Conservation (phyloP, 2,329 filamentous ascomycete species). For the Pseudogymnoascus sp. region DNA sequence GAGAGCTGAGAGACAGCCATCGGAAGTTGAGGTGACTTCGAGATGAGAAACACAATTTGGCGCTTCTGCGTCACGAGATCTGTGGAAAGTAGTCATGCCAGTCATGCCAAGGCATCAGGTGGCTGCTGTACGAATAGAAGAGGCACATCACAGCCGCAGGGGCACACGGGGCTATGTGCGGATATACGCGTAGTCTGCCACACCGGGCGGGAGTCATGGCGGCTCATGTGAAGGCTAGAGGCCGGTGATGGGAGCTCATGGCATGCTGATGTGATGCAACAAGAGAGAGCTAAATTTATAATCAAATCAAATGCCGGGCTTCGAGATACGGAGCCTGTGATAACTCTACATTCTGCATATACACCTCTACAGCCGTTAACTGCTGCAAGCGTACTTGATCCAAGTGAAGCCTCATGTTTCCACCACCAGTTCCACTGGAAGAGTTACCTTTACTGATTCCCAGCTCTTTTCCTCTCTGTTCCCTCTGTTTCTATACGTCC, state of each 20-base stretch:
- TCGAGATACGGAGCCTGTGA: neutral
- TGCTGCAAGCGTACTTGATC: neutral
- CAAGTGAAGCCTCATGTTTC: neutral
- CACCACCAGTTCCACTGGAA: neutral
- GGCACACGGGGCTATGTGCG: neutral
- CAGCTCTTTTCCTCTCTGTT: neutral
- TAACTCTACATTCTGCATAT: neutral
- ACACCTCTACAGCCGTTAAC: neutral
- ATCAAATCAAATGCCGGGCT: neutral
- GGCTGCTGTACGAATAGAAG: neutral
- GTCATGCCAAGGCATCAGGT: neutral
- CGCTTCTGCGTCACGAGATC: neutral
- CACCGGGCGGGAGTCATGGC: neutral
- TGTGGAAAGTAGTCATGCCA: neutral
- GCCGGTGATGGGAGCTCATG: conserved; percentile 1
- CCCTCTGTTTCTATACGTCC: neutral
- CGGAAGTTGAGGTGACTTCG: neutral
- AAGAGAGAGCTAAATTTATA: conserved; percentile 4
- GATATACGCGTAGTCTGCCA: neutral
- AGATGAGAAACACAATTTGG: neutral
- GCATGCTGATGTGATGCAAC: conserved; percentile 2
- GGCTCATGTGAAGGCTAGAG: neutral
- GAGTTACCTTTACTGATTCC: neutral
- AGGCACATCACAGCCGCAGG: neutral
- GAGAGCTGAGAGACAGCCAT: conserved; percentile 23